These are phyloP conservation scores for Dunaliella salina DNA, from an alignment of 163 green algal species.

Conservation along the genomic window DNA sequence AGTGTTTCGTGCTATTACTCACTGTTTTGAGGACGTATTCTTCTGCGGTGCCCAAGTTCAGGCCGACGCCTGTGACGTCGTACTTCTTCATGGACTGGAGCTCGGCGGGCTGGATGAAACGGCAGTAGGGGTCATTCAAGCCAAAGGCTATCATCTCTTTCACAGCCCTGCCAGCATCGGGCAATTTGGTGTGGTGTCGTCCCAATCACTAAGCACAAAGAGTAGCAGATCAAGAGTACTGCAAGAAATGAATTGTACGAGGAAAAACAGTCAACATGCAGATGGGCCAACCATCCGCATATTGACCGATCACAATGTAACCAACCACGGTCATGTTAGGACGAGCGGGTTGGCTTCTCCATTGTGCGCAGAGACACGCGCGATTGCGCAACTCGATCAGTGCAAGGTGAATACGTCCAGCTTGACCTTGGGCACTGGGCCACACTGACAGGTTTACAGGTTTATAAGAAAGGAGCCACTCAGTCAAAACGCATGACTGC, in stretches of 20 bases:
- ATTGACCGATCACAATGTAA: no score
- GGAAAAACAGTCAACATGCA: no score
- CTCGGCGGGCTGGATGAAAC: constrained; percentile 77
- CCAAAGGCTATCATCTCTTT: constrained; percentile 70
- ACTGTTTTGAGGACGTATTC: constrained; percentile 68
- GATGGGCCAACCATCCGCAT: no score
- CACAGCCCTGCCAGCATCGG: constrained; percentile 51
- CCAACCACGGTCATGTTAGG: no score
- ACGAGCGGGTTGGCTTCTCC: no score
- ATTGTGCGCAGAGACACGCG: no score
- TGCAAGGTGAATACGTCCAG: no score
- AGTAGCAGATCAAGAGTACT: background rate
- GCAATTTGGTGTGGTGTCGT: constrained; percentile 12
- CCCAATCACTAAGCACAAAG: background rate
- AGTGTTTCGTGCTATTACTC: background rate
- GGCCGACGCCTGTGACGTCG: constrained; percentile 88
- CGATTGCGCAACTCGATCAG: no score
- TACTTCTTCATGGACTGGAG: constrained; percentile 88
- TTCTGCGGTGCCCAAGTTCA: constrained; percentile 83
- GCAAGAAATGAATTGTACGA: background rate
- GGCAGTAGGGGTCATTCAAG: constrained; percentile 84
- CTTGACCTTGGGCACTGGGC: no score
- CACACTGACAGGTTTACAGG: no score
- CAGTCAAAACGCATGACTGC: no score
- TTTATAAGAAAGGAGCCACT: no score